Conservation (phyloP, 1,139 yeast genomes). For the Geotrichum fermentans region DNA sequence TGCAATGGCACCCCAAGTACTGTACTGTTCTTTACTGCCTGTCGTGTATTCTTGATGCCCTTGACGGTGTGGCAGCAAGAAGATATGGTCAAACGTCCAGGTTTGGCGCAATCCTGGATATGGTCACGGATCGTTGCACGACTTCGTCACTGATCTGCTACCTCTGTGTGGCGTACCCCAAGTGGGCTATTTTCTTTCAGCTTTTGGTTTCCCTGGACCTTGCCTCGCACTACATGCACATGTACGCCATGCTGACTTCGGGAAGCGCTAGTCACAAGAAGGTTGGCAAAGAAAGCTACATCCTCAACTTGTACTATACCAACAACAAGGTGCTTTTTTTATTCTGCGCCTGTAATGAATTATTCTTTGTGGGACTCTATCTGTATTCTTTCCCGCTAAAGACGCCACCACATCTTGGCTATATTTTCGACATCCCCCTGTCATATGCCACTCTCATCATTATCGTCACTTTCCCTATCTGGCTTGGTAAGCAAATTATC, state of each 20-base stretch:
- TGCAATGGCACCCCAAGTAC: slow-evolving; percentile 76
- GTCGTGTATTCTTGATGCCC: slow-evolving; percentile 89
- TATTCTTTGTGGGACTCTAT: slow-evolving; percentile 86
- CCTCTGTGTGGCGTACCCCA: slow-evolving; percentile 75
- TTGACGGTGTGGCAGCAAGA: slow-evolving; percentile 95
- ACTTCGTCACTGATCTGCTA: slow-evolving; percentile 87
- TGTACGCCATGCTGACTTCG: slow-evolving; percentile 84
- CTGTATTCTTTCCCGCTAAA: slow-evolving; percentile 59
- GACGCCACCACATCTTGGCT: slow-evolving; percentile 41
- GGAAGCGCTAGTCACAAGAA: slow-evolving; percentile 84
- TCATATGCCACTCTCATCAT: slow-evolving; percentile 67
- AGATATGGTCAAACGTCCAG: slow-evolving; percentile 81
- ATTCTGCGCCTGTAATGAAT: slow-evolving; percentile 89
- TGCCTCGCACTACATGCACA: slow-evolving; percentile 96
- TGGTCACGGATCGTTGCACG: slow-evolving; percentile 98
- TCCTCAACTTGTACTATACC: slow-evolving; percentile 80
- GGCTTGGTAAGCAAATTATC: slow-evolving; percentile 86
- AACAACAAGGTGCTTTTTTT: slow-evolving; percentile 75
- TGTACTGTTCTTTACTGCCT: slow-evolving; percentile 76
- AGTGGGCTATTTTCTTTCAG: slow-evolving; percentile 68
- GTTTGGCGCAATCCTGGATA: slow-evolving; percentile 94
- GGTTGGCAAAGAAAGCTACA: slow-evolving; percentile 67
- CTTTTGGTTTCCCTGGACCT: slow-evolving; percentile 78
- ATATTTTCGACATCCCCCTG: slow-evolving; percentile 41
- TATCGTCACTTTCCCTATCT: slow-evolving; percentile 70